A percentile compares a stretch with the other conserved stretches of the same genome.
These are phyloP conservation scores for Fusarium haematococcum DNA, from an alignment of 2,329 filamentous ascomycete species.

Conservation along the genomic window DNA sequence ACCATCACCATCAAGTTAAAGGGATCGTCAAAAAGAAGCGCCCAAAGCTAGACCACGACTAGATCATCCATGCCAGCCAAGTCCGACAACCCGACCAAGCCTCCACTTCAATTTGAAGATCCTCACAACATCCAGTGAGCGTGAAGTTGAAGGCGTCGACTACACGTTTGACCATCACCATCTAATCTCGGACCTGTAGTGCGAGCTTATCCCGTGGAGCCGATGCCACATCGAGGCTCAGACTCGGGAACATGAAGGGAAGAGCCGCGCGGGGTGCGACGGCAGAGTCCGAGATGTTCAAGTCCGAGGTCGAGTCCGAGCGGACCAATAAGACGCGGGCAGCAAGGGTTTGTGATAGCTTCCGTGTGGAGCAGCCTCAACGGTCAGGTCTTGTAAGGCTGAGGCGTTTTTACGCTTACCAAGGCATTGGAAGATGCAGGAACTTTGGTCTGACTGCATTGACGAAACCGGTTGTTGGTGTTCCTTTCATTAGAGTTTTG, in stretches of 20 bases:
- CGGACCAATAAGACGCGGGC: slow-evolving; percentile 19
- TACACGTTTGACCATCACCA: not conserved
- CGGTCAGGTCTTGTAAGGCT: not conserved
- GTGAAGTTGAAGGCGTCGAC: not conserved
- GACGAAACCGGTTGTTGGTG: not conserved
- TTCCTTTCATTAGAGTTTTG: not conserved
- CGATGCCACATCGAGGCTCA: not conserved
- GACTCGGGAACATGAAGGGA: not conserved
- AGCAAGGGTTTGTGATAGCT: not conserved
- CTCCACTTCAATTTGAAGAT: not conserved
- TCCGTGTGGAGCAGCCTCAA: not conserved
- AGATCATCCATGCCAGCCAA: slow-evolving; percentile 1
- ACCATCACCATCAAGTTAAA: not conserved
- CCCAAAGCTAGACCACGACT: not conserved
- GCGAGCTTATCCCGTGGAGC: slow-evolving; percentile 7
- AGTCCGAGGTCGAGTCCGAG: slow-evolving; percentile 27
- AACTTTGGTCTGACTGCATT: not conserved
- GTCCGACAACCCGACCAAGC: not conserved
- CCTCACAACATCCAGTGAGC: not conserved
- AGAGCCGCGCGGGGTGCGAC: not conserved
- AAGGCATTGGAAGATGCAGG: not conserved
- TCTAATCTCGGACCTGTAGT: slow-evolving; percentile 29
- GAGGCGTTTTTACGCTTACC: not conserved
- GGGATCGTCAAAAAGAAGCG: not conserved
- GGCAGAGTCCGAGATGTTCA: not conserved